phyloP scores from a whole-genome alignment of 2,329 filamentous ascomycete species.

The Arthrobotrys megalospora region DNA sequence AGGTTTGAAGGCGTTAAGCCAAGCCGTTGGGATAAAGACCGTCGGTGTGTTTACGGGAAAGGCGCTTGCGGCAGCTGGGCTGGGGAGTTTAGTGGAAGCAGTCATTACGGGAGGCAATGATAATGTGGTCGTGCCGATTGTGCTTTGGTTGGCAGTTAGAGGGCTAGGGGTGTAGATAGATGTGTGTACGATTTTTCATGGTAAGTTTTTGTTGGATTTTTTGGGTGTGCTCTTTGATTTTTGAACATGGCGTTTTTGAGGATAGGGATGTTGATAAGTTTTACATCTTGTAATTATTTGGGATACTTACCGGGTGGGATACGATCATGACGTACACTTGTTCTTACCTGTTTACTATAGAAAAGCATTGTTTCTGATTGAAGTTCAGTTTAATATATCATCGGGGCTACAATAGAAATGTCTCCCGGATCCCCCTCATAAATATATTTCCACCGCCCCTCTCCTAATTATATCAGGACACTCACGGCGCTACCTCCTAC shows the following conservation, averaged over 20 bases:
- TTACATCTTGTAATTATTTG: constrained; percentile 14
- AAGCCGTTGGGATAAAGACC: constrained; percentile 32
- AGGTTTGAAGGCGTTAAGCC: constrained; percentile 44
- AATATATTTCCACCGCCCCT: no score
- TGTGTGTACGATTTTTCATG: constrained; percentile 15
- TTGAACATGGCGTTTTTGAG: constrained; percentile 11
- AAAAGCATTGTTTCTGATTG: constrained; percentile 18
- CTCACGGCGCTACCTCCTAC: no score
- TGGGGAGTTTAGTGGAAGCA: constrained; percentile 92
- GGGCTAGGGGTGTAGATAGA: constrained; percentile 74
- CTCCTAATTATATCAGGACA: no score
- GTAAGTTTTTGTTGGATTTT: background rate
- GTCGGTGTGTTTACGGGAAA: constrained; percentile 69
- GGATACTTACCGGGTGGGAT: background rate
- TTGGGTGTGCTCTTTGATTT: constrained; percentile 7
- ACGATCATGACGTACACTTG: background rate
- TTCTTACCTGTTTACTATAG: constrained; percentile 14
- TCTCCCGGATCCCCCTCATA: no score
- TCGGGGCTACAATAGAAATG: no score
- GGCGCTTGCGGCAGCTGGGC: constrained; percentile 79
- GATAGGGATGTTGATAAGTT: constrained; percentile 6
- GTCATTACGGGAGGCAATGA: constrained; percentile 97
- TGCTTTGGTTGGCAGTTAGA: constrained; percentile 92
- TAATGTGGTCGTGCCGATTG: constrained; percentile 95
- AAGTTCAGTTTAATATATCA: background rate